Base-by-base conservation (phyloP, 2,329 filamentous ascomycete genomes). In the Fusarium dlaminii region DNA sequence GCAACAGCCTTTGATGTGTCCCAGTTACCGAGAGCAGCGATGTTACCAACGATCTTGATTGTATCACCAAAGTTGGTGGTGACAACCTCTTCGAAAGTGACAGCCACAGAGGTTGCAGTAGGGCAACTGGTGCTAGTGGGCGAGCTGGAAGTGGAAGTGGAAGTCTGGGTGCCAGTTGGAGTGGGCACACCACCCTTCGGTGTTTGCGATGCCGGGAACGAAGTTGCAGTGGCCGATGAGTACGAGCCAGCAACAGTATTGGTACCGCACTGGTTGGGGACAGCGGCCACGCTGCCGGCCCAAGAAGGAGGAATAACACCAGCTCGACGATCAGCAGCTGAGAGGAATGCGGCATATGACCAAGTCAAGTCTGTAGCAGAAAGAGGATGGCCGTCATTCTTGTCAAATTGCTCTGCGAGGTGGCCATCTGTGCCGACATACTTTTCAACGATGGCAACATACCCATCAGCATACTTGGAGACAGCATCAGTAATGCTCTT, bases 271-370 rank as follows among this genome's bases (percentile, higher is more conserved):
- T 81, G 79, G 5, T 81, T 74, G 1, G 90, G 89, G 0, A 91
- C 81, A 0, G 83, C 83, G 66, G 84, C 84, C 11, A 83, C 77
- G 49, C 81, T 70, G 34, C 82, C 85, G 8, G 85, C 85, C 90
- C 91, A 92, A 11, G 89, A 87, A 3, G 86, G 83, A 4, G 90
- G 90, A 14, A 90, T 81, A 22, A 87, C 77, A 27, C 86, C 86
- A 52, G 86, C 86, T 52, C 91, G 87, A 42, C 91, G 87, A 46
- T 86, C 86, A 30, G 85, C 82, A n/a, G 88, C 88, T 1, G 91
- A 92, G 52, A 94, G 83, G 80, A 94, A 91, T 0, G 91, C 87
- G 3, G 91, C 91, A 73, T 93, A 94, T 1, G 91, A 93, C 92
- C 92, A 94, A 7, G 92, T 94, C 34, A 94, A 83, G 72, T 94